Percentiles rank a stretch among this genome's conserved stretches.
These are phyloP conservation scores for Blastobotrys illinoisensis DNA, from an alignment of 1,139 yeast genomes.

Conservation along the genomic window DNA sequence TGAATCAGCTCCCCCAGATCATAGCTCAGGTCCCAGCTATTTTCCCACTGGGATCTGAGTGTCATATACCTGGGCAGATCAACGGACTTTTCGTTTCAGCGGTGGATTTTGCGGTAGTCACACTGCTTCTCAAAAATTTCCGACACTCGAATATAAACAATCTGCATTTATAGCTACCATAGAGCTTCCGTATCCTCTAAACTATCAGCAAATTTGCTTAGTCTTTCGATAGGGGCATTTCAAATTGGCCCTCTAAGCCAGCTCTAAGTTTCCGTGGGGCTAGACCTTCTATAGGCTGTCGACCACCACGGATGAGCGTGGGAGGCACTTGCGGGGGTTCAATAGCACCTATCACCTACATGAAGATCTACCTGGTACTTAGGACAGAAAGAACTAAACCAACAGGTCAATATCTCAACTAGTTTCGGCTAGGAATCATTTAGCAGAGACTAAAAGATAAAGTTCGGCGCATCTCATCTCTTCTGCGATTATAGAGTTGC, in stretches of 20 bases:
- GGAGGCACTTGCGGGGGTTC: background rate
- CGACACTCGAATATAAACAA: background rate
- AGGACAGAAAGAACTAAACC: too few relatives aligned
- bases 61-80: slow-evolving; percentile 5
- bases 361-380: too few relatives aligned
- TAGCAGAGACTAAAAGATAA: too few relatives aligned
- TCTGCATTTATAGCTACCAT: too few relatives aligned
- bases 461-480: too few relatives aligned
- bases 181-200: too few relatives aligned
- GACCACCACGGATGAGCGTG: background rate
- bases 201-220: too few relatives aligned
- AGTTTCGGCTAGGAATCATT: background rate
- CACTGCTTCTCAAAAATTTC: slow-evolving; percentile 4
- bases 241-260: too few relatives aligned
- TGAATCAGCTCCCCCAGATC: slow-evolving; percentile 4
- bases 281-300: background rate
- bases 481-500: too few relatives aligned
- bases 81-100: slow-evolving; percentile 12
- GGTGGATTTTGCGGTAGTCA: slow-evolving; percentile 1
- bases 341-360: background rate
- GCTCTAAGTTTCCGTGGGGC: background rate
- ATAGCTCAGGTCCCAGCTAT: background rate
- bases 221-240: too few relatives aligned
- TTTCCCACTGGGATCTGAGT: background rate
- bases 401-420: background rate